These are phyloP conservation scores for Pyrenula aspistea DNA, from an alignment of 495 filamentous ascomycete species.

Conservation along the genomic window DNA sequence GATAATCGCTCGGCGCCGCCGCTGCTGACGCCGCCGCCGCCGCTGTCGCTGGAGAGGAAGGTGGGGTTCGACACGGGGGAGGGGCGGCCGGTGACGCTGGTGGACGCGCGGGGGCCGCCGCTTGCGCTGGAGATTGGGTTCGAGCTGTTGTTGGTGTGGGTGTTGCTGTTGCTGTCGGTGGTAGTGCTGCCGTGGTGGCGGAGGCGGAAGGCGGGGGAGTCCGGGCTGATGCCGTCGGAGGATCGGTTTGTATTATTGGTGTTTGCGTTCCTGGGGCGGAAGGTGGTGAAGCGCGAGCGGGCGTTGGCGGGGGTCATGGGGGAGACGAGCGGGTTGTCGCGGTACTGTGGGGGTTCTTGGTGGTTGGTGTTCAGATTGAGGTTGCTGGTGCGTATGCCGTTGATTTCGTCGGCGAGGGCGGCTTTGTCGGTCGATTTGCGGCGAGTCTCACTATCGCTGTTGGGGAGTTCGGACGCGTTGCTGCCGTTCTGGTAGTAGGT, in stretches of 20 bases:
- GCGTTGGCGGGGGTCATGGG: neutral
- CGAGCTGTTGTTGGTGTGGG: neutral
- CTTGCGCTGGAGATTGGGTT: neutral
- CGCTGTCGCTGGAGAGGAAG: neutral
- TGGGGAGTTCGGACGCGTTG: neutral
- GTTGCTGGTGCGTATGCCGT: neutral
- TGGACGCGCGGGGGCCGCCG: neutral
- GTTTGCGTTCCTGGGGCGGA: neutral
- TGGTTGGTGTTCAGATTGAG: neutral
- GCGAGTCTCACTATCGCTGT: neutral
- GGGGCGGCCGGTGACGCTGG: neutral
- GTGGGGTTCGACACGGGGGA: neutral
- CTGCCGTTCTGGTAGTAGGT: neutral
- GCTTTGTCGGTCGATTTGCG: neutral
- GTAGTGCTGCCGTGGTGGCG: neutral
- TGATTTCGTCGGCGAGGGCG: neutral
- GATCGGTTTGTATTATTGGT: neutral
- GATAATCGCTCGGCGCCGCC: neutral
- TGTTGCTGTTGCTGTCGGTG: neutral
- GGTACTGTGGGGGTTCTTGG: neutral
- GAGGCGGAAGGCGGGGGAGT: neutral
- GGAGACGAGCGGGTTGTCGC: neutral
- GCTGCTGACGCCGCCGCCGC: neutral
- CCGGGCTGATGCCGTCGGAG: neutral
- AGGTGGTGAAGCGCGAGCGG: neutral